phyloP scores from a whole-genome alignment of 306 rosid species.

The Lablab purpureus region DNA sequence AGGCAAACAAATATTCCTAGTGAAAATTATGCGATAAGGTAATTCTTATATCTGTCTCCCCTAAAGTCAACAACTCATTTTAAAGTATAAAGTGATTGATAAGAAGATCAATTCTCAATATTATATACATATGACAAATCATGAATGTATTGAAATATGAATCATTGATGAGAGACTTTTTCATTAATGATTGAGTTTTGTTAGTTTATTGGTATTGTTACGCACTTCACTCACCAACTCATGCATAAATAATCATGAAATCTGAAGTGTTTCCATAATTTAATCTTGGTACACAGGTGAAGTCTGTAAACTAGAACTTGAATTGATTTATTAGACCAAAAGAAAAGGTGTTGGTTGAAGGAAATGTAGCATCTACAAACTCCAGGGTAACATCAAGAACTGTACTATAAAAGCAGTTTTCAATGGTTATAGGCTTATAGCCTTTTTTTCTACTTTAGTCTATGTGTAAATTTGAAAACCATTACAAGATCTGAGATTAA shows the following conservation, averaged over 20 bases:
- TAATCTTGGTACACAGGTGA: background rate
- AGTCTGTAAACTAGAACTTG: constrained; percentile 5
- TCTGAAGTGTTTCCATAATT: background rate
- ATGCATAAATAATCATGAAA: background rate
- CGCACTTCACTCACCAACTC: background rate
- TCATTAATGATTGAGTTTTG: background rate
- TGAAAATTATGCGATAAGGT: background rate
- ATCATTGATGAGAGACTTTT: background rate
- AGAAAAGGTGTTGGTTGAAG: background rate
- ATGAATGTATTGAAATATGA: background rate
- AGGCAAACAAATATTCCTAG: constrained; percentile 30
- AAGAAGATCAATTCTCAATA: background rate
- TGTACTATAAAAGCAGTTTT: constrained; percentile 14
- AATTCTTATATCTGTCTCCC: too few species aligned
- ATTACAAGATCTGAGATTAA: constrained; percentile 21
- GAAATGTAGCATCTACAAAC: constrained; percentile 26
- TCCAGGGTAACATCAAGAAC: constrained; percentile 17
- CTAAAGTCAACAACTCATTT: background rate
- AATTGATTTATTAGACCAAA: background rate
- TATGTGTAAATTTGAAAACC: constrained; percentile 7
- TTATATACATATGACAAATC: background rate
- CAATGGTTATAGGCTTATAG: background rate
- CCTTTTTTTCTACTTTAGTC: background rate
- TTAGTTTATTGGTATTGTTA: background rate
- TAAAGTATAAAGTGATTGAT: background rate